These are phyloP conservation scores for Globisporangium middletonii DNA, from an alignment of 352 stramenopile species.

Conservation along the genomic window DNA sequence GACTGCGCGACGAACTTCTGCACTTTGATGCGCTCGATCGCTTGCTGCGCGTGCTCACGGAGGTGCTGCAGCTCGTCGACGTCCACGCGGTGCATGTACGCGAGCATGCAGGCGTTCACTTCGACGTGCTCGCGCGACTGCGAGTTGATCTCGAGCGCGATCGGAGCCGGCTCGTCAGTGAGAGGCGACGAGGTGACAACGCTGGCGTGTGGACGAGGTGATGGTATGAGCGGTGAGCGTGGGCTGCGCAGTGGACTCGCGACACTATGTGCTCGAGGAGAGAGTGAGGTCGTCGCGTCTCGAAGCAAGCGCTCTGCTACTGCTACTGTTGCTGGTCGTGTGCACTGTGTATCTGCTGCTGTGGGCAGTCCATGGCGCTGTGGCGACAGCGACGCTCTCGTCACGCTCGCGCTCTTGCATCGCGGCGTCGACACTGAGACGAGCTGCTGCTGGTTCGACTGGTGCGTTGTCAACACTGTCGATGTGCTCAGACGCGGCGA, in stretches of 20 bases:
- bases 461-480: too few relatives aligned
- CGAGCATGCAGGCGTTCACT: slow-evolving; percentile 61
- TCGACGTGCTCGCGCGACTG: slow-evolving; percentile 50
- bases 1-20: slow-evolving; percentile 36
- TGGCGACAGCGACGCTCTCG: neutral
- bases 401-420: slow-evolving; percentile 20
- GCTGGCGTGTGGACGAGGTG: too few relatives aligned
- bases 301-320: neutral
- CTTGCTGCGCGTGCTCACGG: slow-evolving; percentile 25
- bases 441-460: neutral
- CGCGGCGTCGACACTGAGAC: slow-evolving; percentile 6
- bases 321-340: neutral
- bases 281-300: neutral
- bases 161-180: too few relatives aligned
- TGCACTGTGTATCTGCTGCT: neutral
- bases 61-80: slow-evolving; percentile 49
- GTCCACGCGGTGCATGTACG: slow-evolving; percentile 55
- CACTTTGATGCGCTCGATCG: slow-evolving; percentile 30
- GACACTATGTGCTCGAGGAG: too few relatives aligned
- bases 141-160: slow-evolving; percentile 19
- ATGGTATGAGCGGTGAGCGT: too few relatives aligned
- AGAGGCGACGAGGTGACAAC: too few relatives aligned
- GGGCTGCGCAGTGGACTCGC: too few relatives aligned
- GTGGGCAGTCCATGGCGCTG: too few relatives aligned
- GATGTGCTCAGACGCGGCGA: slow-evolving; percentile 4